Conservation (phyloP, 208 protist species). For the Leishmania tropica region DNA sequence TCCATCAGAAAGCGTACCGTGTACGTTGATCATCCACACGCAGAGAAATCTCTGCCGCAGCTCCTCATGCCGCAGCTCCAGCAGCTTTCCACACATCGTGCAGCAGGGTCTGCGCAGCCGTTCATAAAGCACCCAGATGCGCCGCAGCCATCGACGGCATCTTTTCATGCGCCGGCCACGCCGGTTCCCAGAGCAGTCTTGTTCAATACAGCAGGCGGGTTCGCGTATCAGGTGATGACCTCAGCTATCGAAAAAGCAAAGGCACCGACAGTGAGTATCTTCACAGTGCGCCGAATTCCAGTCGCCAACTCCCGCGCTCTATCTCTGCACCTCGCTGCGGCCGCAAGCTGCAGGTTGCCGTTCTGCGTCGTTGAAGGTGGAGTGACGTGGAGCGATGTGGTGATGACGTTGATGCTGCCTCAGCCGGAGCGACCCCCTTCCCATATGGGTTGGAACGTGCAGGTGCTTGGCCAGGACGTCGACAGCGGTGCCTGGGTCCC, state of each 20-base stretch:
- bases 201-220: constrained; percentile 21
- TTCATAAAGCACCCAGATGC: background rate
- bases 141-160: background rate
- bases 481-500: constrained; percentile 15
- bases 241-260: background rate
- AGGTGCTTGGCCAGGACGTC: constrained; percentile 25
- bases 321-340: constrained; percentile 11
- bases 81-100: constrained; percentile 8
- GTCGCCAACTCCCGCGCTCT: constrained; percentile 8
- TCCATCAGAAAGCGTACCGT: background rate
- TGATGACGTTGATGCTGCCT: constrained; percentile 14
- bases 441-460: constrained; percentile 23
- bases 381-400: constrained; percentile 31
- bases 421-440: background rate
- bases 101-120: background rate
- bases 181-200: constrained; percentile 20
- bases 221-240: constrained; percentile 21
- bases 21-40: background rate
- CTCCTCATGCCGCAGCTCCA: constrained; percentile 21
- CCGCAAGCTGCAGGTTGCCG: constrained; percentile 9
- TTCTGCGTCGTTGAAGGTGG: constrained; percentile 20
- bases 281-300: constrained; percentile 20
- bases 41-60: background rate
- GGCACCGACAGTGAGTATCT: constrained; percentile 14
- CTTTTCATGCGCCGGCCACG: background rate